Evolutionary conservation across 192 early-diverging fungal genomes (phyloP).

Genomic region (Allomyces macrogynus): DNA sequence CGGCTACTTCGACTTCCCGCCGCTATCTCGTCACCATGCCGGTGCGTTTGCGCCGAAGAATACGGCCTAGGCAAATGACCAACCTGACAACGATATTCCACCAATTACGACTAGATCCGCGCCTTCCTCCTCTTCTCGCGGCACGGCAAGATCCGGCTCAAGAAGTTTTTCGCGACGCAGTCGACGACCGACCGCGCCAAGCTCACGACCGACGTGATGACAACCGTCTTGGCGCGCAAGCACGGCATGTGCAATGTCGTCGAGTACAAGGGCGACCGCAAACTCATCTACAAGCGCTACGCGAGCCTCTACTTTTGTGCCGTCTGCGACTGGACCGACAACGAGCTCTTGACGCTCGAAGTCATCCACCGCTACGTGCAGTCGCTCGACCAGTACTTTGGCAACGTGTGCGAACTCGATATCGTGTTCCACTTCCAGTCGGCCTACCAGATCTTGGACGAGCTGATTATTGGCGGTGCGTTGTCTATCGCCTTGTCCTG

Average conservation of each 20-base stretch:
- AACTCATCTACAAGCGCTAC: conserved; percentile 29
- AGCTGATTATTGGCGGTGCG: not conserved
- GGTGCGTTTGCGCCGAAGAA: no score
- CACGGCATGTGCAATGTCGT: conserved; percentile 28
- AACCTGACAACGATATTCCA: no score
- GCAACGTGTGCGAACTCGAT: conserved; percentile 31
- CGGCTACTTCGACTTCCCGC: no score
- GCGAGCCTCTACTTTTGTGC: conserved; percentile 26
- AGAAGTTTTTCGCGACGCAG: conserved; percentile 20
- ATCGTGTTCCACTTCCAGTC: conserved; percentile 28
- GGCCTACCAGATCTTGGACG: not conserved
- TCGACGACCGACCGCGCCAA: conserved; percentile 20
- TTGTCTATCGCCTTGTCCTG: not conserved
- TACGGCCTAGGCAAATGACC: no score
- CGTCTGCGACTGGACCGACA: conserved; percentile 27
- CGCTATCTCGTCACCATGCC: no score
- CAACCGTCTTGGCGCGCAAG: conserved; percentile 25
- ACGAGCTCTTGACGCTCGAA: conserved; percentile 25
- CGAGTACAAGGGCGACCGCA: conserved; percentile 20
- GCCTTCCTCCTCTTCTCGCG: conserved; percentile 27
- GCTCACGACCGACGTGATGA: conserved; percentile 19
- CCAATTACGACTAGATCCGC: no score
- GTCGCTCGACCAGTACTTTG: conserved; percentile 31
- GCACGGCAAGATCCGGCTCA: conserved; percentile 30
- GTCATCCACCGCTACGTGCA: conserved; percentile 31